Percentiles rank a stretch among this genome's conserved stretches.
Conservation (phyloP, 176 grass and related monocot genomes). For the Rhipidocladum racemiflorum region DNA sequence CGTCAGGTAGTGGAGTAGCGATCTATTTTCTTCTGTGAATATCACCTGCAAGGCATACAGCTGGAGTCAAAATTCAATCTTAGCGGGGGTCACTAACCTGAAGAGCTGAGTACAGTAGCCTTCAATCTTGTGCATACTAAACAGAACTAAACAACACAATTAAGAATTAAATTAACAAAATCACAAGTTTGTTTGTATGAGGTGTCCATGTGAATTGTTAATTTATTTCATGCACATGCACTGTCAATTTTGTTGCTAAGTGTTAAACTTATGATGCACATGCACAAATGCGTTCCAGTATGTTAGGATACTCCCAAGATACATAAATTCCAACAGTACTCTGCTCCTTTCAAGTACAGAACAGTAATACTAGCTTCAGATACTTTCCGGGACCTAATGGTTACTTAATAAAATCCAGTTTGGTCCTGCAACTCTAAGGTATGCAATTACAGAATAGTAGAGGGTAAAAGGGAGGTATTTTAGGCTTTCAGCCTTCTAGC, state of each 20-base stretch:
- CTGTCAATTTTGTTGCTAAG: neutral
- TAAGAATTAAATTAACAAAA: neutral
- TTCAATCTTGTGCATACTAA: neutral
- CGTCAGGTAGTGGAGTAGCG: conserved; percentile 82
- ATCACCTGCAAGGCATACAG: conserved; percentile 63
- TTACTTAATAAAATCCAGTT: neutral
- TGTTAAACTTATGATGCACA: neutral
- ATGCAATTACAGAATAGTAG: neutral
- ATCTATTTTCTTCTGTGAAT: conserved; percentile 80
- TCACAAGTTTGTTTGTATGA: neutral
- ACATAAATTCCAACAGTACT: neutral
- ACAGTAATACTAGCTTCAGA: neutral
- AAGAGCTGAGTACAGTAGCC: conserved; percentile 11
- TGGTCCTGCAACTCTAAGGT: neutral
- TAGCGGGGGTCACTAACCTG: neutral
- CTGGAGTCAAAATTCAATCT: conserved; percentile 5
- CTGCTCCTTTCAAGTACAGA: neutral
- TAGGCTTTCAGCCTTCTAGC: neutral
- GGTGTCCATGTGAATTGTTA: neutral
- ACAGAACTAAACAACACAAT: neutral
- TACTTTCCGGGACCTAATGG: neutral
- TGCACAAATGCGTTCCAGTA: neutral
- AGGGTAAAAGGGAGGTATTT: conserved; percentile 1
- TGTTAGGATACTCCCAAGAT: neutral
- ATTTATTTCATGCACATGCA: neutral